Evolutionary conservation across 352 stramenopile species (phyloP).

Genomic region (Pythium rishiriense): DNA sequence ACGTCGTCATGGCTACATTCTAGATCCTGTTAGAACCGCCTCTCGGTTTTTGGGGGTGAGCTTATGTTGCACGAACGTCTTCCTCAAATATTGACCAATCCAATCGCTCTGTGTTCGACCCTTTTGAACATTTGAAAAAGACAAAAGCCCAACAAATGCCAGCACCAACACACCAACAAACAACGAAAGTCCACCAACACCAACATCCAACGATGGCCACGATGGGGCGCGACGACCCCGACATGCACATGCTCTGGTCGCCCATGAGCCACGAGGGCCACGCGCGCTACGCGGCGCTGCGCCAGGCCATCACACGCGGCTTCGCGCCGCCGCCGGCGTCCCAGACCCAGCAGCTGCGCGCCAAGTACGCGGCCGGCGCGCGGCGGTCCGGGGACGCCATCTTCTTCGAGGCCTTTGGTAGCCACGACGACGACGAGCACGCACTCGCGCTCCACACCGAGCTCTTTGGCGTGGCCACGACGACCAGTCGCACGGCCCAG

Average conservation of each 20-base stretch:
- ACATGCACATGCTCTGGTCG: constrained; percentile 29
- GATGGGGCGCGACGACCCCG: constrained; percentile 22
- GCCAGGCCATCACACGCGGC: constrained; percentile 14
- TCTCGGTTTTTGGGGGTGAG: not conserved
- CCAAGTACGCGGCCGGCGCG: constrained; percentile 51
- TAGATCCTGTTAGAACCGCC: not conserved
- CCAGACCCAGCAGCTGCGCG: constrained; percentile 32
- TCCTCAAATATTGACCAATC: constrained; percentile 14
- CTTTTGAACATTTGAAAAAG: constrained; percentile 31
- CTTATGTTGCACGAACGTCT: not conserved
- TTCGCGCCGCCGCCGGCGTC: constrained; percentile 8
- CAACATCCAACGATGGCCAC: constrained; percentile 6
- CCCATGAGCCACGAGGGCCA: constrained; percentile 29
- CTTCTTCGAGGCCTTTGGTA: constrained; percentile 69
- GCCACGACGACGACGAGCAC: constrained; percentile 12
- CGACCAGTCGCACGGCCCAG: not conserved
- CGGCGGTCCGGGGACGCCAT: constrained; percentile 50
- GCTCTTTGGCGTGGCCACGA: constrained; percentile 1
- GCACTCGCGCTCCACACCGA: constrained; percentile 8
- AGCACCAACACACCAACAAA: not conserved
- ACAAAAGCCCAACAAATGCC: constrained; percentile 1
- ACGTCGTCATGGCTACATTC: not conserved
- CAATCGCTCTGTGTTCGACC: not conserved
- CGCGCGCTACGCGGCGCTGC: constrained; percentile 19
- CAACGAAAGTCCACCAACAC: not conserved